A percentile compares a stretch with the other conserved stretches of the same genome.
Conservation (phyloP, 331 rosid genomes). For the Malus hybrid region DNA sequence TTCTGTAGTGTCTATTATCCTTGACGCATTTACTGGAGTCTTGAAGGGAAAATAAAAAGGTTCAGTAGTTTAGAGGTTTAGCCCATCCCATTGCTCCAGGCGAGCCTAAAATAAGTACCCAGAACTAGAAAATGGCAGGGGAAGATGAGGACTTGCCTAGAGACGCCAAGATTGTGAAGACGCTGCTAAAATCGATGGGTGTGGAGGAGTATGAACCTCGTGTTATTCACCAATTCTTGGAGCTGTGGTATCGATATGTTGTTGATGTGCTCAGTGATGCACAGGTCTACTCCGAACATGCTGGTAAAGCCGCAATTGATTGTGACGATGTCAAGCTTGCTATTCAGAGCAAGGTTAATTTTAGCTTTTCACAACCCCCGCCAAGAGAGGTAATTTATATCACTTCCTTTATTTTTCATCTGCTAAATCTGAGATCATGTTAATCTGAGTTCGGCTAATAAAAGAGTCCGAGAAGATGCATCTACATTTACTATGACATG, state of each 20-base stretch:
- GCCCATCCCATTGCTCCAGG: neutral
- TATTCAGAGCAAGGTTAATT: slow-evolving; percentile 80
- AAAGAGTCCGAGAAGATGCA: neutral
- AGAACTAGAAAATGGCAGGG: slow-evolving; percentile 41
- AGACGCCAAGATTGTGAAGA: slow-evolving; percentile 74
- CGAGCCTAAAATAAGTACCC: neutral
- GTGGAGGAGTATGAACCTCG: slow-evolving; percentile 89
- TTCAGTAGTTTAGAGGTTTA: neutral
- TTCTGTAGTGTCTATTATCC: neutral
- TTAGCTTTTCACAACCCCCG: slow-evolving; percentile 89
- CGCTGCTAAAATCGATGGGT: slow-evolving; percentile 78
- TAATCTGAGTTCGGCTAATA: neutral
- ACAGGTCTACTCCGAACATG: slow-evolving; percentile 87
- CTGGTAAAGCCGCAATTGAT: slow-evolving; percentile 67
- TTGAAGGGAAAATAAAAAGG: neutral
- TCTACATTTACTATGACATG: neutral
- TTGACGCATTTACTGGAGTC: neutral
- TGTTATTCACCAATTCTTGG: slow-evolving; percentile 74
- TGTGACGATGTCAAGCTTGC: slow-evolving; percentile 86
- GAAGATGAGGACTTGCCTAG: slow-evolving; percentile 85
- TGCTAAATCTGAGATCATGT: neutral
- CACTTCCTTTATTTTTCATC: neutral
- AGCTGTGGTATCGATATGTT: slow-evolving; percentile 83
- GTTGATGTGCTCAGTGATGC: slow-evolving; percentile 77
- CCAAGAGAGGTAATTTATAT: slow-evolving; percentile 71